phyloP scores from a whole-genome alignment of 495 filamentous ascomycete species.

The Lasiosphaeria miniovina region DNA sequence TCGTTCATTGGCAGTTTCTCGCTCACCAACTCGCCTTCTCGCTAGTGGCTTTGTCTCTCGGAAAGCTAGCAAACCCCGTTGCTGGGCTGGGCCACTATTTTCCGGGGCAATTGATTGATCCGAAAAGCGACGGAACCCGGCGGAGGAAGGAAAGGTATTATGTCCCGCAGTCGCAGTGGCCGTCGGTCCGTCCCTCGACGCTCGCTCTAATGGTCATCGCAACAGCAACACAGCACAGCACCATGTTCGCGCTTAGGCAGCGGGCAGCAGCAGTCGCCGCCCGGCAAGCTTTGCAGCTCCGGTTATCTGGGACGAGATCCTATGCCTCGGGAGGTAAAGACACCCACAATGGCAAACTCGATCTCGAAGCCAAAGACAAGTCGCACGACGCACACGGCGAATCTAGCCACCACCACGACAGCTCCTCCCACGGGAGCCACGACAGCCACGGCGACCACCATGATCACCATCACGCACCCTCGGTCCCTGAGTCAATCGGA shows the following conservation, averaged over 20 bases:
- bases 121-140: conserved; percentile 1
- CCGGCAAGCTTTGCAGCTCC: conserved; percentile 32
- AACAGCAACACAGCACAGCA: conserved; percentile 7
- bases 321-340: conserved; percentile 36
- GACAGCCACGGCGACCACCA: conserved; percentile 23
- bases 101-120: neutral
- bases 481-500: conserved; percentile 42
- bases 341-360: no score
- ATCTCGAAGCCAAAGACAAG: no score
- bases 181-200: conserved; percentile 12
- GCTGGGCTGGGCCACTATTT: neutral
- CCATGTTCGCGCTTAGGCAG: conserved; percentile 47
- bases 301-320: conserved; percentile 33
- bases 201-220: conserved; percentile 13
- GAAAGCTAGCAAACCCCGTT: neutral
- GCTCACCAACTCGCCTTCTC: conserved; percentile 12
- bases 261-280: conserved; percentile 35
- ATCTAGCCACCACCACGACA: no score
- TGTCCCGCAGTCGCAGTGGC: neutral
- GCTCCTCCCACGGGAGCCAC: conserved; percentile 24
- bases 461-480: conserved; percentile 33
- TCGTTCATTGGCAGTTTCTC: conserved; percentile 16
- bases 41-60: conserved; percentile 2
- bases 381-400: no score
- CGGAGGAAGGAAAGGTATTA: conserved; percentile 8